These are phyloP conservation scores for Neurospora sp. DNA, from an alignment of 495 filamentous ascomycete genomes.

Conservation along the genomic window DNA sequence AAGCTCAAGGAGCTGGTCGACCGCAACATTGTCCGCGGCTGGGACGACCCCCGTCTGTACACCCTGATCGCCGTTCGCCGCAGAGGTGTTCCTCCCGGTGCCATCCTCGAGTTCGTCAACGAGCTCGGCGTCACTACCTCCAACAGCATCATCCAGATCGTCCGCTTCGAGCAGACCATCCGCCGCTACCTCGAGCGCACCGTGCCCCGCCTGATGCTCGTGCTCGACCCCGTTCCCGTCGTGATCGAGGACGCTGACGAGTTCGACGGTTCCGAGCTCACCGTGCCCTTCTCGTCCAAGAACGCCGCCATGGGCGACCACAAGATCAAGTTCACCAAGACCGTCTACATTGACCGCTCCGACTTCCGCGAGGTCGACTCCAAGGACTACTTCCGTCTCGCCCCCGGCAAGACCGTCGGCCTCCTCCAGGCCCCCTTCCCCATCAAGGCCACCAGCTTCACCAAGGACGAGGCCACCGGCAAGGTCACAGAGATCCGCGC, in stretches of 20 bases:
- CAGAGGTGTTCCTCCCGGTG: constrained; percentile 75
- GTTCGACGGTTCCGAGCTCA: constrained; percentile 45
- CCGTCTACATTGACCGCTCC: constrained; percentile 81
- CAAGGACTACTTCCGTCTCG: constrained; percentile 86
- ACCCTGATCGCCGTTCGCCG: constrained; percentile 78
- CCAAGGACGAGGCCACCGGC: constrained; percentile 58
- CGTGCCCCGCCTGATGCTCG: constrained; percentile 78
- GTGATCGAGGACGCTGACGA: constrained; percentile 68
- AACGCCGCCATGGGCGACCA: constrained; percentile 51
- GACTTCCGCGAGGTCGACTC: constrained; percentile 85
- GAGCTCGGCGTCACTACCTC: constrained; percentile 80
- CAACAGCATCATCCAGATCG: constrained; percentile 59
- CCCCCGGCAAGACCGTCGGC: constrained; percentile 82
- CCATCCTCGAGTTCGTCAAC: constrained; percentile 78
- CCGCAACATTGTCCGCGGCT: constrained; percentile 61
- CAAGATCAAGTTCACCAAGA: constrained; percentile 69
- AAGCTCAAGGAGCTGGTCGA: constrained; percentile 70
- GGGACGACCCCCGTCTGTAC: constrained; percentile 85
- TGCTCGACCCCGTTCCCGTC: constrained; percentile 72
- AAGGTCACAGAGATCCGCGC: constrained; percentile 61
- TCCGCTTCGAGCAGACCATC: constrained; percentile 68
- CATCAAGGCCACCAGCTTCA: constrained; percentile 68
- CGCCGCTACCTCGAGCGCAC: constrained; percentile 73
- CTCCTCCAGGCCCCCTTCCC: constrained; percentile 75
- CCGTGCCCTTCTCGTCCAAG: constrained; percentile 66